Percentiles rank a stretch among this genome's conserved stretches.
Evolutionary conservation across 2,329 filamentous ascomycete genomes (phyloP).

Genomic region (Penicillium polonicum): DNA sequence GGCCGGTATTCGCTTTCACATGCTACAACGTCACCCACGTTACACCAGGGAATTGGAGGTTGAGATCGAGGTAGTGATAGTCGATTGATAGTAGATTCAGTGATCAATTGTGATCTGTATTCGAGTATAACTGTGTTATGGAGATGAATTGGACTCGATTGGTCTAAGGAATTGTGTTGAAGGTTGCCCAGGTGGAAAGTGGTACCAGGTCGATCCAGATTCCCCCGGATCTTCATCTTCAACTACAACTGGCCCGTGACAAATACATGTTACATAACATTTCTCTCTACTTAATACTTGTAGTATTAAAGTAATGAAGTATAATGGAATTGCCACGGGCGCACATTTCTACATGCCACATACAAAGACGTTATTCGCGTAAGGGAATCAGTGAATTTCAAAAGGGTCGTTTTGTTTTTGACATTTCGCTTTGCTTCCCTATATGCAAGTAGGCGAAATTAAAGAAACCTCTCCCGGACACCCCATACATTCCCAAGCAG

Average conservation of each 20-base stretch:
- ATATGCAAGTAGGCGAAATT: conserved; percentile 43
- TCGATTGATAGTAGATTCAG: not conserved
- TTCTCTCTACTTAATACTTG: not conserved
- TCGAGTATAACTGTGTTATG: not conserved
- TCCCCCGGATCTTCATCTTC: not conserved
- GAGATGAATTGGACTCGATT: not conserved
- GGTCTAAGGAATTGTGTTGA: not conserved
- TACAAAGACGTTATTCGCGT: conserved; percentile 28
- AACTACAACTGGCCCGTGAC: not conserved
- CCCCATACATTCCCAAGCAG: conserved; percentile 35
- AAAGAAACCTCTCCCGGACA: conserved; percentile 40
- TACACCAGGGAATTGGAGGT: not conserved
- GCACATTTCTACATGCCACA: conserved; percentile 32
- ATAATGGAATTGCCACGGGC: conserved; percentile 9
- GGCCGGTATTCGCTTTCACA: conserved; percentile 22
- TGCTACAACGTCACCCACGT: conserved; percentile 16
- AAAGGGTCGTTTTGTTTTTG: conserved; percentile 34
- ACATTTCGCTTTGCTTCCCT: conserved; percentile 43
- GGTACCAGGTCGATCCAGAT: not conserved
- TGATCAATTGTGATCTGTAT: not conserved
- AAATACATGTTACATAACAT: not conserved
- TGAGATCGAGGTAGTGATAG: not conserved
- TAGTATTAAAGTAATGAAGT: conserved; percentile 1
- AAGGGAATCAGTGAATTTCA: conserved; percentile 27
- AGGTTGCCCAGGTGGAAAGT: not conserved